Evolutionary conservation across 208 protist genomes (phyloP).

Genomic region (Leishmania lainsoni): DNA sequence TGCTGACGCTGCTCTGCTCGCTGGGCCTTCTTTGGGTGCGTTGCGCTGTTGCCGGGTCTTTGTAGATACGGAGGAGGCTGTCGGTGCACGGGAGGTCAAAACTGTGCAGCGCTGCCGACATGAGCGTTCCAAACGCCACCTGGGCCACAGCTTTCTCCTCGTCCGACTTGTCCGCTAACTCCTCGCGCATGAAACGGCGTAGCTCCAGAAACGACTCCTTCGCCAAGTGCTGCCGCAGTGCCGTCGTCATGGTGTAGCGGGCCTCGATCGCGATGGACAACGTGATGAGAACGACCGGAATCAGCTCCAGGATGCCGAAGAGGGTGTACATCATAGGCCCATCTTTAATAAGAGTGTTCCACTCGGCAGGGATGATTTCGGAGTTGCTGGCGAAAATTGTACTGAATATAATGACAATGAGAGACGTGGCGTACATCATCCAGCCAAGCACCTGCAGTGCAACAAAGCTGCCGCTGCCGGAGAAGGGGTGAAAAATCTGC

Average conservation of each 20-base stretch:
- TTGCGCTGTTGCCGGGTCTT: conserved; percentile 9
- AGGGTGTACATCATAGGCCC: conserved; percentile 44
- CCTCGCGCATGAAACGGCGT: conserved; percentile 24
- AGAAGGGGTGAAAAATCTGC: conserved; percentile 58
- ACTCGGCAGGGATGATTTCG: conserved; percentile 15
- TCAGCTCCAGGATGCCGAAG: conserved; percentile 57
- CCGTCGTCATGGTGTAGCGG: conserved; percentile 21
- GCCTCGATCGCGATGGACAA: conserved; percentile 66
- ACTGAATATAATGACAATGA: conserved; percentile 40
- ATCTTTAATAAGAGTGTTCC: conserved; percentile 5
- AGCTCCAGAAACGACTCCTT: conserved; percentile 47
- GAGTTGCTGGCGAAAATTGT: conserved; percentile 19
- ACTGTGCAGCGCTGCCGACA: conserved; percentile 37
- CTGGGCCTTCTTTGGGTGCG: neutral
- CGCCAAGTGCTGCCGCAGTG: conserved; percentile 30
- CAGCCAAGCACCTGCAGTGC: conserved; percentile 81
- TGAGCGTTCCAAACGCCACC: conserved; percentile 52
- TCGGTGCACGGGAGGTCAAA: conserved; percentile 42
- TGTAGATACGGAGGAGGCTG: conserved; percentile 32
- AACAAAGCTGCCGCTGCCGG: conserved; percentile 61
- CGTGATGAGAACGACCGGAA: conserved; percentile 73
- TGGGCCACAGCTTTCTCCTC: conserved; percentile 45
- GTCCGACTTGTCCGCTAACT: conserved; percentile 17
- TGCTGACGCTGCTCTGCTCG: neutral
- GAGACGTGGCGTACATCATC: conserved; percentile 56